phyloP scores from a whole-genome alignment of 2,329 filamentous ascomycete genomes.

The Coniochaeta sp. region DNA sequence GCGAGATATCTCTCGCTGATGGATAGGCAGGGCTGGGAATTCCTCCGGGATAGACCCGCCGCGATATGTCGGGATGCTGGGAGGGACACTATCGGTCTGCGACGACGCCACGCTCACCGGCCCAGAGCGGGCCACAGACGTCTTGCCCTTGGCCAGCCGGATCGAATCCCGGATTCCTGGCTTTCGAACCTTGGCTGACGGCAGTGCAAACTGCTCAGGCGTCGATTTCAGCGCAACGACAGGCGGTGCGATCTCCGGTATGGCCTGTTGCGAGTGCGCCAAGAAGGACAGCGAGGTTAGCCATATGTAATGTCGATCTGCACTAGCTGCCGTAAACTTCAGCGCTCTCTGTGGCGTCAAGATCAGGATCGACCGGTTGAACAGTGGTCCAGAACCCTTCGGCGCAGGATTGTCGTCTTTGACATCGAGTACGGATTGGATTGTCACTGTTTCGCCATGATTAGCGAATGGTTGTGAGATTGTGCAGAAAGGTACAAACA shows the following conservation, averaged over 20 bases:
- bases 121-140: slow-evolving; percentile 14
- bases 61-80: slow-evolving; percentile 39
- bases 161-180: slow-evolving; percentile 78
- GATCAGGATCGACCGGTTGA: slow-evolving; percentile 92
- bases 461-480: background rate
- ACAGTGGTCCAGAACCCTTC: slow-evolving; percentile 57
- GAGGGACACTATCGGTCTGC: slow-evolving; percentile 35
- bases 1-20: slow-evolving; percentile 40
- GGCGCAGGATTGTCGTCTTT: slow-evolving; percentile 87
- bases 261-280: slow-evolving; percentile 75
- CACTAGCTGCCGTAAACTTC: slow-evolving; percentile 81
- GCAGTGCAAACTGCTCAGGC: slow-evolving; percentile 41
- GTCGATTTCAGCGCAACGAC: slow-evolving; percentile 37
- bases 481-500: slow-evolving; percentile 16
- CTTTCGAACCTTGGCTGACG: slow-evolving; percentile 39
- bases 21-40: slow-evolving; percentile 21
- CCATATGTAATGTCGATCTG: slow-evolving; percentile 91
- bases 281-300: slow-evolving; percentile 90
- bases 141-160: slow-evolving; percentile 71
- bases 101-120: slow-evolving; percentile 15
- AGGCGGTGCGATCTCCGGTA: slow-evolving; percentile 60
- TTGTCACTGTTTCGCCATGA: slow-evolving; percentile 56
- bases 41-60: slow-evolving; percentile 26
- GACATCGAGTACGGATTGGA: slow-evolving; percentile 95
- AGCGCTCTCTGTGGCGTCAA: slow-evolving; percentile 87